Evolutionary conservation across 1,139 yeast species (phyloP).

Genomic region (Magnusiomyces sp.): DNA sequence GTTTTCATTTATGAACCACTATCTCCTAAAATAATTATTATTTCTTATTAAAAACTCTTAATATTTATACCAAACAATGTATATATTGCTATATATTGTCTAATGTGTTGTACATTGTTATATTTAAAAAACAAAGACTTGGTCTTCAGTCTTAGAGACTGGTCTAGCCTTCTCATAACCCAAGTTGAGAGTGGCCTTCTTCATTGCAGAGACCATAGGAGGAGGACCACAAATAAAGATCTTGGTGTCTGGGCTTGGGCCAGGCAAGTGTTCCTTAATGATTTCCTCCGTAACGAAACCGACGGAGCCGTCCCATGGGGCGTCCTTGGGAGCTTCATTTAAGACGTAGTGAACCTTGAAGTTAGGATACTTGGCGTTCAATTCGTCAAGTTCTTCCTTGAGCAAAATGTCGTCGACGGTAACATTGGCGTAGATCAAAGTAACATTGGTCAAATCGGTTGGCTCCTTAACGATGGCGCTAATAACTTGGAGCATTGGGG

Average conservation of each 20-base stretch:
- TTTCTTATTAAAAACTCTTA: neutral
- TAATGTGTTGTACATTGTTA: no score
- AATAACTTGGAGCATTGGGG: slow-evolving; percentile 86
- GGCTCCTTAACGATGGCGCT: slow-evolving; percentile 69
- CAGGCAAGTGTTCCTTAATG: slow-evolving; percentile 55
- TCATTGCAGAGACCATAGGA: slow-evolving; percentile 64
- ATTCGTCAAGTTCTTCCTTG: slow-evolving; percentile 66
- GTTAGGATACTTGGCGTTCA: slow-evolving; percentile 52
- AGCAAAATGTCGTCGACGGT: slow-evolving; percentile 70
- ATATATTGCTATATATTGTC: no score
- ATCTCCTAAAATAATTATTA: neutral
- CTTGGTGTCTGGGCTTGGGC: slow-evolving; percentile 50
- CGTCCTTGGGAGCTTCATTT: slow-evolving; percentile 52
- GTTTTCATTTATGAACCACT: no score
- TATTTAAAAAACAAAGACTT: slow-evolving; percentile 65
- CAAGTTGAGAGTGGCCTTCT: slow-evolving; percentile 62
- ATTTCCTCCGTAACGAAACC: slow-evolving; percentile 76
- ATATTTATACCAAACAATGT: neutral
- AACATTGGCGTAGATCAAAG: slow-evolving; percentile 70
- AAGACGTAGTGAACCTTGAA: slow-evolving; percentile 65
- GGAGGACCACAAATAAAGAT: slow-evolving; percentile 90
- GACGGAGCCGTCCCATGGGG: slow-evolving; percentile 57
- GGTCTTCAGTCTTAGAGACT: slow-evolving; percentile 82
- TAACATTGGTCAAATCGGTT: slow-evolving; percentile 64
- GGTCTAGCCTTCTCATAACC: slow-evolving; percentile 83